phyloP scores from a whole-genome alignment of 192 early-diverging fungal species.

The Pilaira anomala region DNA sequence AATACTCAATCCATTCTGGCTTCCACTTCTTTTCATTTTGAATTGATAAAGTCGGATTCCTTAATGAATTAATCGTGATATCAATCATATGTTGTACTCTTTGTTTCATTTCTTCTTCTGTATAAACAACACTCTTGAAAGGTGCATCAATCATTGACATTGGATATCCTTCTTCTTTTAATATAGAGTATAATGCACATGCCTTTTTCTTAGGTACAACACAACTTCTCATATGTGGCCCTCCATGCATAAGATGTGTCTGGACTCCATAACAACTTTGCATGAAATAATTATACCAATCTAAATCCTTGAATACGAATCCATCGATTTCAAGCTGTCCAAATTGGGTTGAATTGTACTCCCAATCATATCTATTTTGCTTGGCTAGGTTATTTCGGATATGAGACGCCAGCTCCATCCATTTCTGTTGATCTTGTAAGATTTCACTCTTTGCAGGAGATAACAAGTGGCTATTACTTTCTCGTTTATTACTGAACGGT shows the following conservation, averaged over 20 bases:
- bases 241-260: neutral
- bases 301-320: neutral
- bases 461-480: neutral
- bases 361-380: neutral
- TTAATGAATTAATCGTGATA: neutral
- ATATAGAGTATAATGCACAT: slow-evolving; percentile 6
- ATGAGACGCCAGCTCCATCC: slow-evolving; percentile 11
- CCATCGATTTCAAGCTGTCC: neutral
- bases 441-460: neutral
- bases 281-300: slow-evolving; percentile 13
- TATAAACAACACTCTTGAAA: slow-evolving; percentile 19
- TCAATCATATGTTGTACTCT: slow-evolving; percentile 18
- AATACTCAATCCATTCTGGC: slow-evolving; percentile 13
- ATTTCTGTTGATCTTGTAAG: slow-evolving; percentile 5
- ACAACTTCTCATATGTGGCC: slow-evolving; percentile 1
- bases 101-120: slow-evolving; percentile 18
- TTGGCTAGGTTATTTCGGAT: slow-evolving; percentile 4
- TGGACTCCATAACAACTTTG: slow-evolving; percentile 19
- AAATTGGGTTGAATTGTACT: neutral
- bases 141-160: slow-evolving; percentile 3
- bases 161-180: neutral
- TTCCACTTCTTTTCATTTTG: slow-evolving; percentile 3
- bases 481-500: too few relatives aligned
- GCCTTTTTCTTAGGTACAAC: neutral
- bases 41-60: neutral